Conservation (phyloP, 2,329 filamentous ascomycete species). For the Trichoderma citrinoviride region DNA sequence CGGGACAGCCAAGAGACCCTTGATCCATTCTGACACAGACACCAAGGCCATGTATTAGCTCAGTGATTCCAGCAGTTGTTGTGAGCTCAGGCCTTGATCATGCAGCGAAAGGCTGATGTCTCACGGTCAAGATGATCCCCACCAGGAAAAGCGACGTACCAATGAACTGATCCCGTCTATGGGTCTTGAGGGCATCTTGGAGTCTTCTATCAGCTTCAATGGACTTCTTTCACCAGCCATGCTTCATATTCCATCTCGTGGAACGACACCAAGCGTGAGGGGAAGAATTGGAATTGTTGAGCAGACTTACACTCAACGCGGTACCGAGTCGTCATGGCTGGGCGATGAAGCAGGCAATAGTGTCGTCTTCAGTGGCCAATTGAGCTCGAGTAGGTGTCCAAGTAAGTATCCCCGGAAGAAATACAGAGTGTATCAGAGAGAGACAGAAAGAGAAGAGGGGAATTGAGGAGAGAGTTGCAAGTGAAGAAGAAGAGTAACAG, state of each 20-base stretch:
- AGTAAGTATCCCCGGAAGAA: not conserved
- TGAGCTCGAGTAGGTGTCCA: not conserved
- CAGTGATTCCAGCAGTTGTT: not conserved
- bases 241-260: not conserved
- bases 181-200: constrained; percentile 69
- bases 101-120: not conserved
- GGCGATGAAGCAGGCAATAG: not conserved
- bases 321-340: constrained; percentile 59
- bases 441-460: not conserved
- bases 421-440: not conserved
- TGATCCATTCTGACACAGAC: constrained; percentile 76
- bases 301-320: constrained; percentile 67
- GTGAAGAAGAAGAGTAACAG: not conserved
- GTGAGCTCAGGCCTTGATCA: too few relatives aligned
- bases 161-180: constrained; percentile 87
- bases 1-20: constrained; percentile 87
- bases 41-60: not conserved
- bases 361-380: not conserved
- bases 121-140: not conserved
- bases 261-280: not conserved
- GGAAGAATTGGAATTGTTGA: not conserved
- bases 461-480: not conserved
- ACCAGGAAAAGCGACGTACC: constrained; percentile 43
- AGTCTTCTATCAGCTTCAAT: constrained; percentile 21
- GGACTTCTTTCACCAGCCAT: too few relatives aligned